Base-by-base conservation (phyloP, 192 early-diverging fungal genomes). In the Dissophora ornata region DNA sequence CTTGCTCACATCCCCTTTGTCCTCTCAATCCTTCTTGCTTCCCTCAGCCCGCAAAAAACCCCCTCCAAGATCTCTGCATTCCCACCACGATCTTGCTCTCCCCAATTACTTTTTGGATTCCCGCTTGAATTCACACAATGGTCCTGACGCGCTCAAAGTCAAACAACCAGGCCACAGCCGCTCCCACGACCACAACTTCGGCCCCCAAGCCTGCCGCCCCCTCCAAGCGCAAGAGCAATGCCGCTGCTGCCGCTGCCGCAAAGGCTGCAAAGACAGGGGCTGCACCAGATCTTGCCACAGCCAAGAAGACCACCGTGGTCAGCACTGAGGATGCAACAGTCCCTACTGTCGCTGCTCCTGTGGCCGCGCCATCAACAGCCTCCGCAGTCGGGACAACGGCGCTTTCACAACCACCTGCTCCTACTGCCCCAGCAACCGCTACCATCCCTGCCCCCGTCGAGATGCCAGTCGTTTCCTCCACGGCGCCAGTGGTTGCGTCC, bases 81-180 rank as follows among this genome's bases (percentile, higher is more conserved):
- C n/a, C n/a, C n/a, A n/a, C n/a, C n/a, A n/a, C n/a, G n/a, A n/a
- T n/a, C n/a, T n/a, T n/a, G n/a, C n/a, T 15, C 57, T 48, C 18
- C 49, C 4, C 62, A 57, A 29, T 12, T 29, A 15, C 25, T 40
- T 38, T 25, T 50, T 57, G 30, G 28, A 4, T 29, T 9, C 32
- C 12, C 13, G 16, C 22, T 30, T 45, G 25, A 22, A 51, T 42
- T 44, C 26, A 34, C 33, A 50, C 41, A 12, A 75, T 75, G 71
- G 71, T 75, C 24, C 45, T 66, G 7, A 75, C 71, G 26, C 71
- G 71, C 41, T 75, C 71, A 7, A 51, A 47, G 42, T 75, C 71
- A 11, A 61, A 61, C 63, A 29, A 36, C 29, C 49, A 60, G 33
- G 57, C 38, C 19, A 54, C 19, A 18, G 21, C 36, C 3, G 44